Percentiles rank a stretch among this genome's conserved stretches.
Conservation (phyloP, 345 rosid species). For the Isatis tinctoria region DNA sequence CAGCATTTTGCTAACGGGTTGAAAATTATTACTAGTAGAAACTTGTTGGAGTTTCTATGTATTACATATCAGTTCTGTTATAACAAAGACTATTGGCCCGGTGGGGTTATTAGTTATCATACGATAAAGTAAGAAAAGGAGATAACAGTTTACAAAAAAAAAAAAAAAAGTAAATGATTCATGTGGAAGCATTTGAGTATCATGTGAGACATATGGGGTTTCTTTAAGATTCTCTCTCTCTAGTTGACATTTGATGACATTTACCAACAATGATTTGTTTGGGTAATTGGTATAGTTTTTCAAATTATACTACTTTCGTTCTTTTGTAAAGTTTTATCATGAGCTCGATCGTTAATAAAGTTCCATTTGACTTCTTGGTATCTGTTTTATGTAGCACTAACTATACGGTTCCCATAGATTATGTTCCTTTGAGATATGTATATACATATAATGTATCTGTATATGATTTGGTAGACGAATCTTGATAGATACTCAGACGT, state of each 20-base stretch:
- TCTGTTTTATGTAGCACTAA: neutral
- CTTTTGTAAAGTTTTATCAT: constrained; percentile 28
- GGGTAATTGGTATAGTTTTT: constrained; percentile 25
- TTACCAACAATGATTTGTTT: constrained; percentile 29
- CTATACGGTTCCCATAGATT: neutral
- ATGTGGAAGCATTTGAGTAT: constrained; percentile 19
- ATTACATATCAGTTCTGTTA: neutral
- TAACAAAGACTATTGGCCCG: neutral
- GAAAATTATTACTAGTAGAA: constrained; percentile 8
- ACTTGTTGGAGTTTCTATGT: neutral
- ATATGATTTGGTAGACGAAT: neutral
- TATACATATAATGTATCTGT: neutral
- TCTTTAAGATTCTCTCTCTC: constrained; percentile 1
- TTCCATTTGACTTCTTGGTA: neutral
- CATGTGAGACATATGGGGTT: constrained; percentile 24
- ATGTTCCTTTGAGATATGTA: neutral
- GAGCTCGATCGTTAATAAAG: constrained; percentile 12
- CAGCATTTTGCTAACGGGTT: constrained; percentile 11
- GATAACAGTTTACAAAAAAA: neutral
- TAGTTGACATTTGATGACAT: constrained; percentile 24
- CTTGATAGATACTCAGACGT: neutral
- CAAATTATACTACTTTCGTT: constrained; percentile 1
- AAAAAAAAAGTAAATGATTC: neutral
- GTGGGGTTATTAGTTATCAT: neutral
- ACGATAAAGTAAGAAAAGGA: neutral